phyloP scores from a whole-genome alignment of 106 monocot genomes.

The Dioscorea dumetorum region DNA sequence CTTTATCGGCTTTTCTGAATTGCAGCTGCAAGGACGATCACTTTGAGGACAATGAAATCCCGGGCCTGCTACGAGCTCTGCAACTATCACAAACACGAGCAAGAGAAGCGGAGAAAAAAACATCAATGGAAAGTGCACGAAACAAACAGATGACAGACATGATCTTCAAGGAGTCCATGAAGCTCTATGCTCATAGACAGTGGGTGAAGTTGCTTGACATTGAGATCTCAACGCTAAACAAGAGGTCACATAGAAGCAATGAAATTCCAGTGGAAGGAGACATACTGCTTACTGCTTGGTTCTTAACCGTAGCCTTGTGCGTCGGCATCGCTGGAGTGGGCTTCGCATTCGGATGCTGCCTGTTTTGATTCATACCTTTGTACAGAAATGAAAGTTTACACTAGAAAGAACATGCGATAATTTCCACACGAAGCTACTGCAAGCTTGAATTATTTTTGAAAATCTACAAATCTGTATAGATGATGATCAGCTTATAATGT shows the following conservation, averaged over 20 bases:
- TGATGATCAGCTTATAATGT: no score
- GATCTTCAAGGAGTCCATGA: constrained; percentile 25
- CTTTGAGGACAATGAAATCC: background rate
- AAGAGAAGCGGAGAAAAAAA: constrained; percentile 39
- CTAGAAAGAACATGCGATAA: no score
- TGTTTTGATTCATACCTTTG: background rate
- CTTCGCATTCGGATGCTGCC: constrained; percentile 5
- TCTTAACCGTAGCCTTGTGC: constrained; percentile 22
- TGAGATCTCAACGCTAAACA: constrained; percentile 13
- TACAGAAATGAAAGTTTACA: background rate
- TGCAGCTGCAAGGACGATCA: no score
- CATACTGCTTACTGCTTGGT: constrained; percentile 4
- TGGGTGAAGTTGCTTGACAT: constrained; percentile 39
- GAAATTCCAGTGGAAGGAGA: background rate
- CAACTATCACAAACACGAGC: constrained; percentile 36
- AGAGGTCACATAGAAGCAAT: background rate
- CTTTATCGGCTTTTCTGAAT: no score
- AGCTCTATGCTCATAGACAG: constrained; percentile 17
- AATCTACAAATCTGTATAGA: no score
- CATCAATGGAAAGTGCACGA: background rate
- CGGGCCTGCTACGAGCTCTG: constrained; percentile 32
- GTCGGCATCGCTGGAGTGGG: constrained; percentile 21
- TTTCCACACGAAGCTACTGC: no score
- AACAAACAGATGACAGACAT: constrained; percentile 6
- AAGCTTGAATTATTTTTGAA: no score